Base-by-base conservation (phyloP, 2,329 filamentous ascomycete species). In the Xylogone sp. region DNA sequence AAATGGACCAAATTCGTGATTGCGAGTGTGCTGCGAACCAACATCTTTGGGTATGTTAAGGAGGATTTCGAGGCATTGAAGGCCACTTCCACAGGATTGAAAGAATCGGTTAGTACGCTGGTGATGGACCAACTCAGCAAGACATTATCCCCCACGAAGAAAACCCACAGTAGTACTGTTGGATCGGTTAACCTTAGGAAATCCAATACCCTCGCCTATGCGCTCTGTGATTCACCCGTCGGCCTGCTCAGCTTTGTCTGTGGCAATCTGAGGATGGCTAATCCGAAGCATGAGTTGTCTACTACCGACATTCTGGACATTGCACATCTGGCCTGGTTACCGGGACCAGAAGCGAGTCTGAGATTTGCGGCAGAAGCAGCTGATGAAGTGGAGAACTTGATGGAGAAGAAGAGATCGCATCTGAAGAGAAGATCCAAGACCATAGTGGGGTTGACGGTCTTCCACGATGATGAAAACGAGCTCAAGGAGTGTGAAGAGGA, bases 281-380 rank as follows among this genome's bases (percentile, higher is more conserved):
- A 68, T 2, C 69, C 73, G 0, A 63, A 56, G 4, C 68, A 71
- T 50, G 67, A 70, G 16, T 71, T 81, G 47, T 71, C 72, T 2
- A 68, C 71, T 3, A 69, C 72, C 13, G 80, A 86, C 50, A 71
- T 87, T 21, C 72, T 88, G 52, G 81, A 80, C 18, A 71, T 84
- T 59, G 77, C 81, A 1, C 77, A 81, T 62, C 68, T 87, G 22
- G 78, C 82, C 20, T 88, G 84, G 85, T 66, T 88, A 1, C 83
- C 84, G 0, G 84, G 84, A 0, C 83, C 83, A 0, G 84, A 87
- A 60, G 76, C 76, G 1, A 76, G 75, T 2, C 66, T 86, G 58
- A 70, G 82, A 21, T 85, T 77, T 51, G 81, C 76, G 78, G 71
- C 77, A 18, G 49, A 53, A 21, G 62, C 59, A 2, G 45, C 53